Percentiles rank a stretch among this genome's conserved stretches.
phyloP scores from a whole-genome alignment of 2,329 filamentous ascomycete species.

The Bipolaris oryzae region DNA sequence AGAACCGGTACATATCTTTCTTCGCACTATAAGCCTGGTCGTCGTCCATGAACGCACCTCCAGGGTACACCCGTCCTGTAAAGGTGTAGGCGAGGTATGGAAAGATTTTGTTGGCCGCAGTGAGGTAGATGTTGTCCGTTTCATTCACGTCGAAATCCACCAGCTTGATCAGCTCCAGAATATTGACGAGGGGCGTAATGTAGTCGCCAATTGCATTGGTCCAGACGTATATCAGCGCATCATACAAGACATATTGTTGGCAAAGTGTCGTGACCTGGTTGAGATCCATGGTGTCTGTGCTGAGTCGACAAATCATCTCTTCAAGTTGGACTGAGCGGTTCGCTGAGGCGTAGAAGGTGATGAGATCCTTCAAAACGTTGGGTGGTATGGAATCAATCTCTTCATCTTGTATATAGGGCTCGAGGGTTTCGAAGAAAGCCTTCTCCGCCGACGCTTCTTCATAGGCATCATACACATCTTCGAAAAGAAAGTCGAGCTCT shows the following conservation, averaged over 20 bases:
- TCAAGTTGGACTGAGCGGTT: slow-evolving; percentile 81
- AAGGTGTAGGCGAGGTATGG: slow-evolving; percentile 91
- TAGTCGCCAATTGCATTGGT: slow-evolving; percentile 89
- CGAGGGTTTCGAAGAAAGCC: slow-evolving; percentile 85
- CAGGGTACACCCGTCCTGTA: slow-evolving; percentile 90
- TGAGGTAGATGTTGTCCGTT: slow-evolving; percentile 66
- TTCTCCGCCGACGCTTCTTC: slow-evolving; percentile 75
- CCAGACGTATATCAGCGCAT: slow-evolving; percentile 96
- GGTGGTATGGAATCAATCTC: slow-evolving; percentile 79
- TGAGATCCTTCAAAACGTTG: slow-evolving; percentile 81
- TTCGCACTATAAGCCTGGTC: slow-evolving; percentile 78
- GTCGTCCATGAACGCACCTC: slow-evolving; percentile 75
- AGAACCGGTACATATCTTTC: slow-evolving; percentile 86
- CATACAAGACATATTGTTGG: slow-evolving; percentile 89
- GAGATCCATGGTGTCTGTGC: slow-evolving; percentile 88
- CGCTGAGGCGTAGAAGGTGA: slow-evolving; percentile 77
- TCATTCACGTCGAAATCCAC: slow-evolving; percentile 62
- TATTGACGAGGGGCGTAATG: slow-evolving; percentile 84
- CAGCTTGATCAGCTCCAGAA: slow-evolving; percentile 68
- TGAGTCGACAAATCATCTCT: slow-evolving; percentile 92
- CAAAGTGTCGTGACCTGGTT: slow-evolving; percentile 91
- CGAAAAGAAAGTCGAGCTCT: slow-evolving; percentile 84
- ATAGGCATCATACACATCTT: slow-evolving; percentile 88
- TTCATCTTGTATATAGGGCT: slow-evolving; percentile 83
- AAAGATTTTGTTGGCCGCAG: slow-evolving; percentile 87